Evolutionary conservation across 306 rosid species (phyloP).

Genomic region (Trifolium dubium): DNA sequence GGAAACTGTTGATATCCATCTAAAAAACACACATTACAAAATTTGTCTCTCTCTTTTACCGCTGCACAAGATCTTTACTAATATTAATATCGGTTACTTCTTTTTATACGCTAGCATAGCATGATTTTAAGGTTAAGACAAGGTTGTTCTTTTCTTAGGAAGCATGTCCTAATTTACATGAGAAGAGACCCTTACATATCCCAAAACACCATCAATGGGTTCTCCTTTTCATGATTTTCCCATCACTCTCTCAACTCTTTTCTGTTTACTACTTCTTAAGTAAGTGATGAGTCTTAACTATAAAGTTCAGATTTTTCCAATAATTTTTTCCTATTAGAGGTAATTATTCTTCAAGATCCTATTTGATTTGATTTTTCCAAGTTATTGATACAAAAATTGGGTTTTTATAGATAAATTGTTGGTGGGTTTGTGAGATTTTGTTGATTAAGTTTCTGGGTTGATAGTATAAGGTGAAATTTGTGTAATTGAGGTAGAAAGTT

Average conservation of each 20-base stretch:
- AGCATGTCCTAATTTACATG: neutral
- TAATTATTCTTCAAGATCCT: constrained; percentile 21
- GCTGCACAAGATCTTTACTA: neutral
- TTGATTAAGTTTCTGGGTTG: constrained; percentile 36
- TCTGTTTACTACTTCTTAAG: neutral
- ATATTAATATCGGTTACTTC: neutral
- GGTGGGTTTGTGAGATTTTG: constrained; percentile 37
- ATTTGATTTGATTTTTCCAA: constrained; percentile 30
- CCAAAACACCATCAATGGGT: neutral
- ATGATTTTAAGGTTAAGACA: constrained; percentile 44
- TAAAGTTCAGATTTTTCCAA: neutral
- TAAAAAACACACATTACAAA: neutral
- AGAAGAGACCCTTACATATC: neutral
- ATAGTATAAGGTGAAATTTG: neutral
- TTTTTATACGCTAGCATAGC: neutral
- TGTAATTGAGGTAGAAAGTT: constrained; percentile 2
- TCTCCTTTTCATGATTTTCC: constrained; percentile 14
- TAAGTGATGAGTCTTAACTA: constrained; percentile 15
- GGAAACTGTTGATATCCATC: too few relatives aligned
- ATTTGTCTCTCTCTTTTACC: constrained; percentile 4
- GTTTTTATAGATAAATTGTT: constrained; percentile 14
- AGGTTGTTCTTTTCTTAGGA: constrained; percentile 37
- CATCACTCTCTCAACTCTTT: neutral
- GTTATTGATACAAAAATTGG: constrained; percentile 30
- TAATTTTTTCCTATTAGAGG: neutral